These are phyloP conservation scores for Taphrina flavorubra DNA, from an alignment of 1,139 yeast genomes.

Conservation along the genomic window DNA sequence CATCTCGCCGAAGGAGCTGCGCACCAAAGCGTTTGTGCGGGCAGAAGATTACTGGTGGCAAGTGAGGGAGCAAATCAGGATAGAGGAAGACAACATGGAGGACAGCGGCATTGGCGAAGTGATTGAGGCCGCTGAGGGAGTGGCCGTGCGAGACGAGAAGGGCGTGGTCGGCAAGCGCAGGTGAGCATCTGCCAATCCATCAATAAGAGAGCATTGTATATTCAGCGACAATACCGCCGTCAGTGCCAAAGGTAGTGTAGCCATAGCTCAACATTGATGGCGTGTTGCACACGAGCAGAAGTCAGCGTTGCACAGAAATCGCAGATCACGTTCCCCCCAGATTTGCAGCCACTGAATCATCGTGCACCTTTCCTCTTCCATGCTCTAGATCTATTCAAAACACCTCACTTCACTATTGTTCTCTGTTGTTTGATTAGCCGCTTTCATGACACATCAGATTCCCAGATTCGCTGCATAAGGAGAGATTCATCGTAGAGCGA, in stretches of 20 bases:
- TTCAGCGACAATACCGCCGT: too few species aligned
- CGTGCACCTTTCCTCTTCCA: neutral
- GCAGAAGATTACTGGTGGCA: constrained; percentile 99
- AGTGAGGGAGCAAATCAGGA: constrained; percentile 88
- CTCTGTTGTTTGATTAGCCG: too few species aligned
- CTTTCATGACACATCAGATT: too few species aligned
- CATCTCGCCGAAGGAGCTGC: constrained; percentile 64
- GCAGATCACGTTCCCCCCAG: too few species aligned
- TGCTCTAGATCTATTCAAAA: neutral
- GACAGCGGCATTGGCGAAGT: constrained; percentile 91
- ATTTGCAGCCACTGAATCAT: too few species aligned
- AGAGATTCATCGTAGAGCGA: neutral
- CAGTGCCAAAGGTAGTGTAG: too few species aligned
- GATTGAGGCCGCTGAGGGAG: constrained; percentile 66
- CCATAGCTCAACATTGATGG: too few species aligned
- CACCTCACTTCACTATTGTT: neutral
- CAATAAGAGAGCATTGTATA: too few species aligned
- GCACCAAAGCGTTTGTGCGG: constrained; percentile 85
- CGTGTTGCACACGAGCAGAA: too few species aligned
- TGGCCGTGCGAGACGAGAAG: constrained; percentile 31
- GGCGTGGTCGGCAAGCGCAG: constrained; percentile 40
- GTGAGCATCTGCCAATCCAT: neutral
- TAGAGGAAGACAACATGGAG: constrained; percentile 85
- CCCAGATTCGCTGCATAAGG: too few species aligned
- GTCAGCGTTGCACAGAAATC: too few species aligned